Percentiles rank a stretch among this genome's conserved stretches.
These are phyloP conservation scores for Peronospora farinosa DNA, from an alignment of 352 stramenopile genomes.

Conservation along the genomic window DNA sequence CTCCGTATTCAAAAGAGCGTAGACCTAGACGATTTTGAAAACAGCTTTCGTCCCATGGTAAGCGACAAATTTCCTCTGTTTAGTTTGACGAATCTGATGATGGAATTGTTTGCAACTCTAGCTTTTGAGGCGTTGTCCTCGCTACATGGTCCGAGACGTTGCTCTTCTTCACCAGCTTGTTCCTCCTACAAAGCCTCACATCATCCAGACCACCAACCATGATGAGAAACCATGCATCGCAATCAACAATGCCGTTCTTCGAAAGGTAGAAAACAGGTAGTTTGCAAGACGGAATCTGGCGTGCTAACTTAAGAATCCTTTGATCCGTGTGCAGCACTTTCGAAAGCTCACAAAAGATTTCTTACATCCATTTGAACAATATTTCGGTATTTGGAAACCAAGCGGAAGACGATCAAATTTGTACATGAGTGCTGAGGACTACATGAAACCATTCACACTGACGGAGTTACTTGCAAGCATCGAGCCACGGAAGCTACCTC, in stretches of 20 bases:
- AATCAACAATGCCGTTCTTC: constrained; percentile 84
- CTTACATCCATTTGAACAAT: constrained; percentile 83
- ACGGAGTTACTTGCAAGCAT: constrained; percentile 54
- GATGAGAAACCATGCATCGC: constrained; percentile 64
- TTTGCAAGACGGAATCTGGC: background rate
- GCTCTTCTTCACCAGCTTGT: constrained; percentile 64
- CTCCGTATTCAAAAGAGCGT: constrained; percentile 55
- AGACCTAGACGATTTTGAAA: constrained; percentile 35
- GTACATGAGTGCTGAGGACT: constrained; percentile 60
- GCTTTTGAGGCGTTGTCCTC: constrained; percentile 56
- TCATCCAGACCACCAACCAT: constrained; percentile 39
- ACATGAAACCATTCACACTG: constrained; percentile 67
- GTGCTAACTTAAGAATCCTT: constrained; percentile 1
- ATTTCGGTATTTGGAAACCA: constrained; percentile 77
- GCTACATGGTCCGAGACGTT: constrained; percentile 50
- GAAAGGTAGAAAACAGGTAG: constrained; percentile 35
- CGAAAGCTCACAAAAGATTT: constrained; percentile 78
- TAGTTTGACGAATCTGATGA: constrained; percentile 7
- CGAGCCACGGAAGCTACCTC: constrained; percentile 44
- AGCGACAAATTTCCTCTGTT: constrained; percentile 3
- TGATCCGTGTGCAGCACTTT: constrained; percentile 58
- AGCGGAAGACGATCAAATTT: constrained; percentile 51
- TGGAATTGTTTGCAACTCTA: constrained; percentile 10
- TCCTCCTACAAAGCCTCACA: constrained; percentile 36
- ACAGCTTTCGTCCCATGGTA: constrained; percentile 37